Evolutionary conservation across 1,284 basidiomycete genomes (phyloP), one percentile per base, ranked within the genome.

Genomic region (Fomitiporia mediterranea): DNA sequence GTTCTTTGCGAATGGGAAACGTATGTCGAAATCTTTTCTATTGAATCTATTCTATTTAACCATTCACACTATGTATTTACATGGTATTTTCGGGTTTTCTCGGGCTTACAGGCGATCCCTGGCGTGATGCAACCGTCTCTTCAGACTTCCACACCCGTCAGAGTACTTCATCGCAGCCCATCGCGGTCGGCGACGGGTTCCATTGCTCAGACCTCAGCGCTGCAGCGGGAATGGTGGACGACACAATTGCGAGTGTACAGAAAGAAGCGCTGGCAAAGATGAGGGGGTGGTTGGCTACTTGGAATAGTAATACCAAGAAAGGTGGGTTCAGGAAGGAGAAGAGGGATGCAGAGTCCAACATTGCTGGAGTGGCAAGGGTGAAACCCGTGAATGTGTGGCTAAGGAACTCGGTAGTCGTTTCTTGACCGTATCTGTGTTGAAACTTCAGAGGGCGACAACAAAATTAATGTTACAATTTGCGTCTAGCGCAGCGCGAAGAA

Each of bases 31-130:
- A n/a, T 3, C 47, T 43, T 25, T 15, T 47, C 8, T 6, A 30
- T 28, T 34, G 15, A 8, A 32, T 60, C 44, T 2, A 44, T 52
- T 21, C 63, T 21, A 43, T 39, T n/a, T 52, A 5, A 63, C 51
- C 32, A 56, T 57, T 19, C 39, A 39, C 23, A 50, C 58, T 2
- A 53, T 25, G 55, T 59, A 40, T 61, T 56, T 25, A 37, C 46
- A 34, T 44, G 49, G 35, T 21, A 13, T 30, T 35, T 43, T 43
- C 49, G 0, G n/a, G n/a, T n/a, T n/a, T n/a, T n/a, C n/a, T n/a
- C n/a, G n/a, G n/a, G n/a, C n/a, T n/a, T n/a, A 42, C 38, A 84
- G 84, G 82, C 48, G 86, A 88, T 65, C 84, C 86, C n/a, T 89
- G 85, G 86, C 76, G 78, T 58, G 83, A 84, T 57, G 79, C 79